Percentiles rank a stretch among this genome's conserved stretches.
Conservation (phyloP, 2,329 filamentous ascomycete genomes). For the Venturia oleaginea region DNA sequence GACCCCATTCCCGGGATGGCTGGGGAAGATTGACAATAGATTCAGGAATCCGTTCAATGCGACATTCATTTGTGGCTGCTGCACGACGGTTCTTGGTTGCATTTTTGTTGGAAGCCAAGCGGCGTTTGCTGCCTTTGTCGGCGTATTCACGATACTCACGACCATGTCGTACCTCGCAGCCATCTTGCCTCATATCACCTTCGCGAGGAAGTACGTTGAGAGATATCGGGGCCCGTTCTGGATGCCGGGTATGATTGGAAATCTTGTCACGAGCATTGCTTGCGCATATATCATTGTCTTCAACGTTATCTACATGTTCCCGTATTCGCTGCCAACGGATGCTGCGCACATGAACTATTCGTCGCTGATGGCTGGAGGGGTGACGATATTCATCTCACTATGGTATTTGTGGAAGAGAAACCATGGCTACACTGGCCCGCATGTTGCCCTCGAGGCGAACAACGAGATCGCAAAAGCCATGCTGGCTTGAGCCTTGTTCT, state of each 20-base stretch:
- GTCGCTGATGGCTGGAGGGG: constrained; percentile 42
- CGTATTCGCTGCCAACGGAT: background rate
- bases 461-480: background rate
- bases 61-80: constrained; percentile 15
- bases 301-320: constrained; percentile 52
- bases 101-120: constrained; percentile 47
- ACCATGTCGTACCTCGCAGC: constrained; percentile 44
- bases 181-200: constrained; percentile 43
- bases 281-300: constrained; percentile 47
- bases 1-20: constrained; percentile 46
- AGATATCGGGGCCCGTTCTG: constrained; percentile 40
- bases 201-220: constrained; percentile 42
- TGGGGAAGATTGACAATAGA: constrained; percentile 42
- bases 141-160: constrained; percentile 49
- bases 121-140: constrained; percentile 49
- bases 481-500: background rate
- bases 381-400: constrained; percentile 22
- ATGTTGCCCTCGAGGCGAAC: background rate
- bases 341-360: constrained; percentile 46
- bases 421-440: background rate
- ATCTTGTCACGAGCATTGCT: constrained; percentile 39
- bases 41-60: constrained; percentile 46
- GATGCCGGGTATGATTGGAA: constrained; percentile 40
- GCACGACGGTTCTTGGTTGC: constrained; percentile 36
- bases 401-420: constrained; percentile 9